phyloP scores from a whole-genome alignment of 345 rosid species.

The Syzygium oleosum region DNA sequence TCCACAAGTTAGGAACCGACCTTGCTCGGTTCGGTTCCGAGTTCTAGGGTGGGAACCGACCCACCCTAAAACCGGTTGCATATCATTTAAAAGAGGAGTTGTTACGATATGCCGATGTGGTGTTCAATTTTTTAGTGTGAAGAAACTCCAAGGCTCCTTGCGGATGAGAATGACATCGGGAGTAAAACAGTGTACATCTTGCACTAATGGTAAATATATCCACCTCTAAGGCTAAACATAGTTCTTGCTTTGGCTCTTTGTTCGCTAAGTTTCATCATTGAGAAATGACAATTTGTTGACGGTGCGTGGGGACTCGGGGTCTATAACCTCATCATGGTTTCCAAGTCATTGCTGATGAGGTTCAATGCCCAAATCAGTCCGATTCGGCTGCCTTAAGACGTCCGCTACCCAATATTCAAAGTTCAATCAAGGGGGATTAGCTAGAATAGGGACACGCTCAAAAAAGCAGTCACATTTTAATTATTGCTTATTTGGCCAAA shows the following conservation, averaged over 20 bases:
- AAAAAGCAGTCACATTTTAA: background rate
- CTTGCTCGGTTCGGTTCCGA: too few relatives aligned
- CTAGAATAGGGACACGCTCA: background rate
- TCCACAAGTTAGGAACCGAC: too few relatives aligned
- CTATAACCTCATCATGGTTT: slow-evolving; percentile 16
- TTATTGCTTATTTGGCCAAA: background rate
- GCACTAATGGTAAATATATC: background rate
- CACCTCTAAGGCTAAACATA: background rate
- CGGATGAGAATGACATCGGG: background rate
- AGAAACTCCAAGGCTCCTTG: background rate
- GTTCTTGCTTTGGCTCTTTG: background rate
- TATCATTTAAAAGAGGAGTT: background rate
- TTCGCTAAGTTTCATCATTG: background rate
- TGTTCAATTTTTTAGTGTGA: background rate
- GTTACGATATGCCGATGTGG: background rate
- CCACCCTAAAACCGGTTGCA: background rate
- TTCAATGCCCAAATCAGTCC: background rate
- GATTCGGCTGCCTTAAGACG: background rate
- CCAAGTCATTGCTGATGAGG: slow-evolving; percentile 36
- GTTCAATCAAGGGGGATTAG: background rate
- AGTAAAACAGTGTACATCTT: background rate
- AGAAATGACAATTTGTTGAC: background rate
- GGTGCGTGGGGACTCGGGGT: background rate
- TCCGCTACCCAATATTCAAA: background rate
- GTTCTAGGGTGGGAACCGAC: too few relatives aligned